Conservation (phyloP, 164 flowering plant genomes). For the Houttuynia cordata region DNA sequence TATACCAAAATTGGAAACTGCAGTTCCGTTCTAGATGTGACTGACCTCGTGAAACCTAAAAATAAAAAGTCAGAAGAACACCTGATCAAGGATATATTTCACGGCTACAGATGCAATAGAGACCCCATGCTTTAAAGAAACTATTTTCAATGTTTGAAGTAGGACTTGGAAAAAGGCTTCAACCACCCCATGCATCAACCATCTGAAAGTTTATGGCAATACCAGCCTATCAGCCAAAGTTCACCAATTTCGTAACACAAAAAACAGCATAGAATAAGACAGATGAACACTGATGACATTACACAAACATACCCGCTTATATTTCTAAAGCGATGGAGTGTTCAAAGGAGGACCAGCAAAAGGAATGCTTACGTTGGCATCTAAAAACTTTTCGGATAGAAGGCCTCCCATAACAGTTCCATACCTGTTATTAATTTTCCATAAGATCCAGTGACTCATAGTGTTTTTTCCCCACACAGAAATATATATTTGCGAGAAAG, state of each 20-base stretch:
- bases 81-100: constrained; percentile 84
- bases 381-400: constrained; percentile 84
- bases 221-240: neutral
- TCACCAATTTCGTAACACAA: neutral
- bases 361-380: constrained; percentile 76
- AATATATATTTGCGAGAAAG: no score
- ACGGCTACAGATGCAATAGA: constrained; percentile 86
- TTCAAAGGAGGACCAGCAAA: constrained; percentile 88
- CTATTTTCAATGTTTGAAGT: constrained; percentile 64
- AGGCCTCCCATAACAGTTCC: constrained; percentile 98
- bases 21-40: neutral
- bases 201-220: constrained; percentile 55
- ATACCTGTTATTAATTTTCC: constrained; percentile 47
- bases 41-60: neutral
- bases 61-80: constrained; percentile 8
- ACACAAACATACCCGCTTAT: constrained; percentile 58
- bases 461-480: no score
- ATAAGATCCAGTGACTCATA: no score
- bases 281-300: neutral
- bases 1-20: no score
- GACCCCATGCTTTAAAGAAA: constrained; percentile 72
- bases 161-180: constrained; percentile 79
- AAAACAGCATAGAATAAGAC: neutral
- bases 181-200: constrained; percentile 99
- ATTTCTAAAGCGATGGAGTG: constrained; percentile 95